phyloP scores from a whole-genome alignment of 1,284 basidiomycete genomes.

The Thelephora terrestris region DNA sequence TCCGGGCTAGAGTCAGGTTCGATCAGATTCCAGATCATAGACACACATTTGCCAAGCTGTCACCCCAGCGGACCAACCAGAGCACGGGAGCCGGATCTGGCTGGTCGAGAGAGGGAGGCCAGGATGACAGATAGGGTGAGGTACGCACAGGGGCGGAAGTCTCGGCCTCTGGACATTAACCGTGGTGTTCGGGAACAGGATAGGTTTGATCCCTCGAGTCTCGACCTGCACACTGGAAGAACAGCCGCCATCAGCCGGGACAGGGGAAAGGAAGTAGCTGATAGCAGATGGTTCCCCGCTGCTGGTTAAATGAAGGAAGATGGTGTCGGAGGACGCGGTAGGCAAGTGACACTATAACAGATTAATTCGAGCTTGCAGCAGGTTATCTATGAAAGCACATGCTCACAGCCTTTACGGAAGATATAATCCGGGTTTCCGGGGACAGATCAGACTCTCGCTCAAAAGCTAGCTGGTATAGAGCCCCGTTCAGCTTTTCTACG shows the following conservation, averaged over 20 bases:
- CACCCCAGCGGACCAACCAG: background rate
- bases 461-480: constrained; percentile 69
- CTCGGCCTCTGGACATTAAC: constrained; percentile 36
- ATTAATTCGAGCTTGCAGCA: background rate
- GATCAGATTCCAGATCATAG: background rate
- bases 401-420: constrained; percentile 65
- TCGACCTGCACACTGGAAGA: constrained; percentile 25
- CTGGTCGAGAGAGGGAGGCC: background rate
- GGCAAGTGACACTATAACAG: constrained; percentile 48
- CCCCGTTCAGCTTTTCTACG: constrained; percentile 24
- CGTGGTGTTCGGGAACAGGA: constrained; percentile 39
- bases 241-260: constrained; percentile 57
- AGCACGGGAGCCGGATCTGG: background rate
- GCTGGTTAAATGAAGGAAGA: constrained; percentile 46
- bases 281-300: constrained; percentile 44
- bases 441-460: constrained; percentile 38
- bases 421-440: constrained; percentile 47
- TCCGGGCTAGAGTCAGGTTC: constrained; percentile 39
- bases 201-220: constrained; percentile 17
- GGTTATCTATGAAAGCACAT: background rate
- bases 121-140: constrained; percentile 5
- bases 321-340: constrained; percentile 37
- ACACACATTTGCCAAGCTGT: background rate
- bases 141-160: constrained; percentile 47
- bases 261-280: constrained; percentile 60